Evolutionary conservation across 1,284 basidiomycete genomes (phyloP).

Genomic region (Apiotrichum montevideense): DNA sequence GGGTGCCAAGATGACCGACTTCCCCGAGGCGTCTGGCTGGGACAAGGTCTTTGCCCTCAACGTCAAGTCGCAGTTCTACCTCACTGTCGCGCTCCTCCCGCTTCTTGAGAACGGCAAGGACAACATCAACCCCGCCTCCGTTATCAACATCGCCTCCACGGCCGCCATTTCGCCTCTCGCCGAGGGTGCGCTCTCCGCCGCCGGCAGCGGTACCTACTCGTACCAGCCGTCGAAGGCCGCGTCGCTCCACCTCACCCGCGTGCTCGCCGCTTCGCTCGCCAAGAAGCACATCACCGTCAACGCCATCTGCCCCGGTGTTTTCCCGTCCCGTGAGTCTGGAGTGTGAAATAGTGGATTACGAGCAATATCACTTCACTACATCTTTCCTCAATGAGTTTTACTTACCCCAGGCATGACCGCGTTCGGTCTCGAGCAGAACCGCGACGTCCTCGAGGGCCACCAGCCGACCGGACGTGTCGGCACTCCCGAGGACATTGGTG

Average conservation of each 20-base stretch:
- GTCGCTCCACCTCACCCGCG: constrained; percentile 22
- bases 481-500: constrained; percentile 34
- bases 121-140: constrained; percentile 16
- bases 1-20: constrained; percentile 18
- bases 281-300: constrained; percentile 35
- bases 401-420: constrained; percentile 24
- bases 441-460: constrained; percentile 16
- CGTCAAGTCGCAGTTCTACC: constrained; percentile 22
- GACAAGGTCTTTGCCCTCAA: constrained; percentile 22
- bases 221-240: constrained; percentile 19
- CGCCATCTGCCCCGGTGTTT: constrained; percentile 32
- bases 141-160: constrained; percentile 30
- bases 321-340: constrained; percentile 19
- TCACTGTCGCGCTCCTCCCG: constrained; percentile 25
- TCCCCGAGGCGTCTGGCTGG: constrained; percentile 19
- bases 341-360: too few species aligned
- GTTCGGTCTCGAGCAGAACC: constrained; percentile 19
- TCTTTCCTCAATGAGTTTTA: too few species aligned
- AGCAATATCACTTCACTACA: too few species aligned
- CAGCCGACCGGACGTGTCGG: constrained; percentile 32
- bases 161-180: constrained; percentile 21
- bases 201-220: constrained; percentile 23
- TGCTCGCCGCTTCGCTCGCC: constrained; percentile 23
- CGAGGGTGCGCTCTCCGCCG: constrained; percentile 17
- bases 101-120: constrained; percentile 19